Base-by-base conservation (phyloP, 176 grass and related monocot genomes). In the Microstegium vimineum region DNA sequence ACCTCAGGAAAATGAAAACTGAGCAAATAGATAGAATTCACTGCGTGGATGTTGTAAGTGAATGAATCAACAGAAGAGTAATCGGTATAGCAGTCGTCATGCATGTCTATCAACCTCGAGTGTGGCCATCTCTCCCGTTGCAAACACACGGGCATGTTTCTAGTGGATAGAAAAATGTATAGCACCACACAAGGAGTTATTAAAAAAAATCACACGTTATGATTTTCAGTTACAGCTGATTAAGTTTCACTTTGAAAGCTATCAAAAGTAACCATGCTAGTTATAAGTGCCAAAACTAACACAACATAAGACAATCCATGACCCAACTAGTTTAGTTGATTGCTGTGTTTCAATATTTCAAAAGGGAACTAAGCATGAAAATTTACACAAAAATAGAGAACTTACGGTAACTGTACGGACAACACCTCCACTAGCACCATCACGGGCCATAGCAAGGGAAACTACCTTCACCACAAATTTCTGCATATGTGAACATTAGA, bases 381-480 rank as follows among this genome's bases (percentile, higher is more conserved):
- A 65, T 49, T 6, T 51, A 28, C 10, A 12, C 26, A n/a, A 72
- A 23, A 86, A 49, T 8, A 43, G 18, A 71, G 60, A 13, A 83
- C 81, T 65, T 49, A 87, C 81, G 0, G 61, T 88, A 67, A 92
- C 87, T 60, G 94, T 97, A 61, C 91, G 94, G 66, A 94, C 87
- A 87, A 94, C 90, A 28, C 95, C 95, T 62, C 92, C 90, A 84
- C 92, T 98, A 42, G 95, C 89, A 78, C 92, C 92, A 73, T 98
- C 95, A n/a, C 94, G 88, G 11, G 93, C 94, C 13, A 99, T 96
- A 16, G 97, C 97, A 81, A 96, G 83, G 77, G 97, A 99, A 62
- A 94, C 89, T 15, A 90, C 93, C 81, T 99, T 95, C 67, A 96
- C 88, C 77, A 96, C 93, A 52, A 99, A 88, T 22, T 99, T 89